phyloP scores from a whole-genome alignment of 2,329 filamentous ascomycete genomes.

The Sporothrix pallida region DNA sequence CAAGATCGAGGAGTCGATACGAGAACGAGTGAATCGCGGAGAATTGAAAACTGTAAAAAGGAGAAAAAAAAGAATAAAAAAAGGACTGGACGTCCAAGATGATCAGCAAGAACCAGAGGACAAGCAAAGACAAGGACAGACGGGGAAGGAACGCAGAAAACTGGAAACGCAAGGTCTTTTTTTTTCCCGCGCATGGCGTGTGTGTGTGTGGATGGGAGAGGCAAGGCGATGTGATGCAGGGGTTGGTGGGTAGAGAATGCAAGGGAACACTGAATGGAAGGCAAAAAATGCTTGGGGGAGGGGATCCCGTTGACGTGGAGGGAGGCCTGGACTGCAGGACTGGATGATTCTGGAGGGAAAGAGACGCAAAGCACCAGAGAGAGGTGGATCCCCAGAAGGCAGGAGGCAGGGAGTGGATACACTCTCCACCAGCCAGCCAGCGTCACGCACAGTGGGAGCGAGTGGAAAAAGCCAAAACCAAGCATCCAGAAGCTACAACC shows the following conservation, averaged over 20 bases:
- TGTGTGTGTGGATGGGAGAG: conserved; percentile 9
- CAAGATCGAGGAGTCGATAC: conserved; percentile 17
- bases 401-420: conserved; percentile 24
- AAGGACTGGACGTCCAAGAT: conserved; percentile 12
- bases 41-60: not conserved
- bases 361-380: not conserved
- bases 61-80: conserved; percentile 15
- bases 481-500: conserved; percentile 11
- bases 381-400: not conserved
- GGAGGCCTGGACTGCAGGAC: conserved; percentile 21
- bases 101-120: conserved; percentile 8
- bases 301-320: conserved; percentile 19
- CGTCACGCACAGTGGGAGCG: not conserved
- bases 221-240: conserved; percentile 33
- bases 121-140: conserved; percentile 24
- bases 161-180: conserved; percentile 23
- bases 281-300: conserved; percentile 23
- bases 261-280: conserved; percentile 6
- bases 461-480: conserved; percentile 8
- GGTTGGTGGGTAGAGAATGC: conserved; percentile 21
- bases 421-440: not conserved
- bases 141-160: conserved; percentile 24
- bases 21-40: conserved; percentile 26
- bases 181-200: conserved; percentile 25
- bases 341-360: not conserved